Evolutionary conservation across 495 filamentous ascomycete species (phyloP).

Genomic region (Ramalina peruviana): DNA sequence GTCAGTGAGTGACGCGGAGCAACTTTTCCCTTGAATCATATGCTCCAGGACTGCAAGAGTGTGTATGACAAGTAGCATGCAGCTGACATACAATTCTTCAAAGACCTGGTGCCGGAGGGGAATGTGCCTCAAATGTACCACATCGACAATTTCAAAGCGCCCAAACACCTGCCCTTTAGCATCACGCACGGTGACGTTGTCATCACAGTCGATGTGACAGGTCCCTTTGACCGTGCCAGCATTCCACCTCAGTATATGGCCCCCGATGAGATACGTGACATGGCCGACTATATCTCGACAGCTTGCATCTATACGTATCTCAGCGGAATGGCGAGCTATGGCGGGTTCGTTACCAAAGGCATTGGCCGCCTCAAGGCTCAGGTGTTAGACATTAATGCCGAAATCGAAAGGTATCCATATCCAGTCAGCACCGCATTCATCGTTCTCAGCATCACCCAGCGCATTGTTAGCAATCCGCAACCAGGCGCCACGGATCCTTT

Average conservation of each 20-base stretch:
- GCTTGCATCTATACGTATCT: too few species aligned
- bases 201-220: conserved; percentile 1
- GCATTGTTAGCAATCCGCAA: too few species aligned
- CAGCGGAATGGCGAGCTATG: not conserved
- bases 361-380: not conserved
- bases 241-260: not conserved
- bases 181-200: not conserved
- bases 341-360: conserved; percentile 4
- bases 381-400: too few species aligned
- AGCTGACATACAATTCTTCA: too few species aligned
- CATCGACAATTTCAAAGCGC: not conserved
- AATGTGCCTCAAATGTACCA: not conserved
- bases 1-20: too few species aligned
- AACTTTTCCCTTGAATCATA: too few species aligned
- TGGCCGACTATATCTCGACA: conserved; percentile 4
- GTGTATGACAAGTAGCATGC: too few species aligned
- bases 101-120: not conserved
- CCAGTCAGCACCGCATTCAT: too few species aligned
- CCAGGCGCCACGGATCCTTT: too few species aligned
- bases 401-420: too few species aligned
- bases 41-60: too few species aligned
- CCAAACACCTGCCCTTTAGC: not conserved
- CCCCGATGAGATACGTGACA: conserved; percentile 4
- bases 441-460: too few species aligned
- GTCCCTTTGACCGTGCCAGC: not conserved